Evolutionary conservation across 108 stramenopile species (phyloP).

Genomic region (Stephanodiscus triporus): DNA sequence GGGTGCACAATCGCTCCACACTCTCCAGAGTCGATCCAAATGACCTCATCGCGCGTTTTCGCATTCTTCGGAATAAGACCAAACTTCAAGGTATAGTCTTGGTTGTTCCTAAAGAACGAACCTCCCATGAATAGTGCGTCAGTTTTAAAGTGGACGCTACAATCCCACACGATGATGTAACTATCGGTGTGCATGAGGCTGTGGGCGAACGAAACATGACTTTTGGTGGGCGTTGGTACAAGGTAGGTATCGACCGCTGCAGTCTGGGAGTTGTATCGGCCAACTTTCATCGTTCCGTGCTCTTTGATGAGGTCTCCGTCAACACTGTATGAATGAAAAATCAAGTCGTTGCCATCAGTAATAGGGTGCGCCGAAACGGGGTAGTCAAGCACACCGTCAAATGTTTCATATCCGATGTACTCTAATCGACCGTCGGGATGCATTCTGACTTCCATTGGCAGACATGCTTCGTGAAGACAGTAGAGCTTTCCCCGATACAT

Average conservation of each 20-base stretch:
- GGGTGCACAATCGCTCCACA: conserved; percentile 50
- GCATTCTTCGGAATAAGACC: conserved; percentile 43
- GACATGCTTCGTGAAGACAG: conserved; percentile 44
- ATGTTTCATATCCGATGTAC: conserved; percentile 43
- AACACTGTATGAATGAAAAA: conserved; percentile 51
- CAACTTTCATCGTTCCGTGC: conserved; percentile 50
- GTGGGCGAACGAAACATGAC: conserved; percentile 49
- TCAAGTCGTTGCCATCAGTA: conserved; percentile 34
- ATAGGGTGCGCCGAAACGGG: conserved; percentile 53
- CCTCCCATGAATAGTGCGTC: conserved; percentile 42
- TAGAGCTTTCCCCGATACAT: conserved; percentile 55
- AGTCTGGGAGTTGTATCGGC: conserved; percentile 21
- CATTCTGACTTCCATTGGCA: conserved; percentile 49
- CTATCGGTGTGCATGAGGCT: conserved; percentile 40
- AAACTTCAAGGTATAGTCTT: conserved; percentile 37
- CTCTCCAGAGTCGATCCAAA: conserved; percentile 51
- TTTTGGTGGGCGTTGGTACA: conserved; percentile 40
- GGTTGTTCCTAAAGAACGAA: conserved; percentile 36
- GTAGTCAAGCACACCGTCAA: conserved; percentile 44
- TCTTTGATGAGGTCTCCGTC: conserved; percentile 46
- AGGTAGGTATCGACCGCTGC: conserved; percentile 38
- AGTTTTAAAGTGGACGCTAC: conserved; percentile 47
- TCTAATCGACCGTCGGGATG: conserved; percentile 47
- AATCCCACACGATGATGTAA: conserved; percentile 52
- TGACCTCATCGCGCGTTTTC: conserved; percentile 35